Base-by-base conservation (phyloP, 139 green algal species). In the Chlorella ohadii region DNA sequence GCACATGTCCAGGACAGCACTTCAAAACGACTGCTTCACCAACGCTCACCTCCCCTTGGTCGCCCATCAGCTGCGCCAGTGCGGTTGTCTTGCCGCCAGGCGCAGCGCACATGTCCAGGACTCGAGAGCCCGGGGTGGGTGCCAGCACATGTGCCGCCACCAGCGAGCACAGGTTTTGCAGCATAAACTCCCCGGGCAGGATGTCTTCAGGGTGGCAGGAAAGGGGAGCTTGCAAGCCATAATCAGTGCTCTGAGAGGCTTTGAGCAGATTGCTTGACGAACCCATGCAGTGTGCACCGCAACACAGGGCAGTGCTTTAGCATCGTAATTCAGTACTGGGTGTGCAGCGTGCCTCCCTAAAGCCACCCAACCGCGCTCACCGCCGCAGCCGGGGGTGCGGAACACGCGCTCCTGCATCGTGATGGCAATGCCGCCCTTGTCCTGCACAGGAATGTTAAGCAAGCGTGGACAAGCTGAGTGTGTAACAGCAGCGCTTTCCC, bases 41-140 rank as follows among this genome's bases (percentile, higher is more conserved):
- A 51, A 9, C 16, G 33, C 77, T 19, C 79, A 84, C 79, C 31
- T 82, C 79, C 3, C 95, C 95, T n/a, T 72, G 25, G 81, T 96
- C 78, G 3, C 56, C 23, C 96, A 99, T 98, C 23, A 96, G 87
- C 84, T 94, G 80, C 22, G 95, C 96, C 38, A 99, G 72, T 61
- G 96, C 91, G 5, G 95, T 98, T 65, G 94, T 94, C 86, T 99
- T 99, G 61, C 96, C 96, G 16, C 95, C 96, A 13, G 96, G 96
- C 7, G 96, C 94, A 1, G 96, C 97, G 61, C 96, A 99, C 97
- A 99, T 90, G 57, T 86, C 74, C 34, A 99, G 89, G 20, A 93
- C 96, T 23, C 88, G 70, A 2, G 91, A 91, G 6, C 83, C 83
- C 3, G 88, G 85, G 20, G 34, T 34, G 9, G 81, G 72, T 12